phyloP scores from a whole-genome alignment of 805 yeast genomes.

The Cyberlindnera mississippiensis region DNA sequence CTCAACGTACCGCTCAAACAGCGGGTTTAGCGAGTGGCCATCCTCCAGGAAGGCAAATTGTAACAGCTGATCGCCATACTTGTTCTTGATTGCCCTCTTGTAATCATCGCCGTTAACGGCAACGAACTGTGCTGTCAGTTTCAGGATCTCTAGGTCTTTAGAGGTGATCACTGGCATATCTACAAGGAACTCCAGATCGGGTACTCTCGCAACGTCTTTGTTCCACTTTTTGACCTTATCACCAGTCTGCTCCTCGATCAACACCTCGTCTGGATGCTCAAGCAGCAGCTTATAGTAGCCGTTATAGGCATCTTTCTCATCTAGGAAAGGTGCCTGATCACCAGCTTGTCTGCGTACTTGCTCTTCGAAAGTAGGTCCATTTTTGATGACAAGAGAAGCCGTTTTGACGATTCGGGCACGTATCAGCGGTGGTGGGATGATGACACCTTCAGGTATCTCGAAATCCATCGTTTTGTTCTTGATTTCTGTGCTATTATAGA shows the following conservation, averaged over 20 bases:
- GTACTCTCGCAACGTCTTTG: slow-evolving; percentile 5
- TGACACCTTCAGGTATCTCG: slow-evolving; percentile 39
- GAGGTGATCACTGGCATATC: slow-evolving; percentile 42
- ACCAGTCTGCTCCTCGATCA: slow-evolving; percentile 18
- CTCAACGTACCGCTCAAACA: slow-evolving; percentile 45
- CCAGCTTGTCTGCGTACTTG: slow-evolving; percentile 44
- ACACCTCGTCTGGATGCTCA: slow-evolving; percentile 27
- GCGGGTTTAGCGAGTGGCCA: slow-evolving; percentile 54
- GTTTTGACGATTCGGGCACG: slow-evolving; percentile 63
- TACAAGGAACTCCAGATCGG: slow-evolving; percentile 13
- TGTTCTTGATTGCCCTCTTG: slow-evolving; percentile 36
- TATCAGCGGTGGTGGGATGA: slow-evolving; percentile 51
- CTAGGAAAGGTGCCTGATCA: slow-evolving; percentile 48
- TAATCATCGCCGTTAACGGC: slow-evolving; percentile 55
- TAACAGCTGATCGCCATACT: slow-evolving; percentile 33
- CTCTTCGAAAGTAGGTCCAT: slow-evolving; percentile 64
- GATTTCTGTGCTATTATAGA: not conserved
- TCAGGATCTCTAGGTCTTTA: slow-evolving; percentile 64
- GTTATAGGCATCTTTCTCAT: slow-evolving; percentile 49
- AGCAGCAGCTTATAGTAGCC: slow-evolving; percentile 52
- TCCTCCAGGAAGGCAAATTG: slow-evolving; percentile 67
- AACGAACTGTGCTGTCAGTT: slow-evolving; percentile 65
- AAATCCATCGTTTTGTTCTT: slow-evolving; percentile 1
- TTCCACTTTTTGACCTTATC: slow-evolving; percentile 12
- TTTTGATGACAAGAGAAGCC: slow-evolving; percentile 61